A percentile compares a stretch with the other conserved stretches of the same genome.
Conservation (phyloP, 805 yeast genomes). For the Vanderwaltozyma verrucispora region DNA sequence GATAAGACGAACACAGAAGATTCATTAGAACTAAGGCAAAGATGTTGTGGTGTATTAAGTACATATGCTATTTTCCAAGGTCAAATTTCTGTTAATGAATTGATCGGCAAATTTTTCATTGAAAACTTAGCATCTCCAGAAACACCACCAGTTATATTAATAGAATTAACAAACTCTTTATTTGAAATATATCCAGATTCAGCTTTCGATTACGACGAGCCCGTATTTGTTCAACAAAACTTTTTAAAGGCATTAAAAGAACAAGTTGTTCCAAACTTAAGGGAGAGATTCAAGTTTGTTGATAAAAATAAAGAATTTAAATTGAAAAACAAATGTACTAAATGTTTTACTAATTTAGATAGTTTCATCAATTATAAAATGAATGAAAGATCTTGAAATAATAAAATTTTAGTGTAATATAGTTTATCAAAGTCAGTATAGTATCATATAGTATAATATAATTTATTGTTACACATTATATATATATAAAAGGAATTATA, state of each 20-base stretch:
- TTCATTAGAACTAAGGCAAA: slow-evolving; percentile 30
- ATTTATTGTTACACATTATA: neutral
- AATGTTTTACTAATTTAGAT: slow-evolving; percentile 52
- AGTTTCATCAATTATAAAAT: slow-evolving; percentile 72
- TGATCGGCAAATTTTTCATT: slow-evolving; percentile 37
- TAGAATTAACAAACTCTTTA: slow-evolving; percentile 54
- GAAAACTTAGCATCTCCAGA: slow-evolving; percentile 17
- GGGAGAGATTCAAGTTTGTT: slow-evolving; percentile 45
- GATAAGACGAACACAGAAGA: slow-evolving; percentile 5
- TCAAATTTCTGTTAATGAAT: slow-evolving; percentile 34
- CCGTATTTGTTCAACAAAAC: slow-evolving; percentile 49
- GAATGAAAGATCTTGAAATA: slow-evolving; percentile 28
- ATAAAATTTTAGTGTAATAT: no score
- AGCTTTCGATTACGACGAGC: slow-evolving; percentile 51
- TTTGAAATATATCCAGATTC: slow-evolving; percentile 78
- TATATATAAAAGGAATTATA: neutral
- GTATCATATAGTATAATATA: neutral
- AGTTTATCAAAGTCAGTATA: no score
- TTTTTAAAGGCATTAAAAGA: slow-evolving; percentile 34
- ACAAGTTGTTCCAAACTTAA: slow-evolving; percentile 37
- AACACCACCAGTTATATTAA: slow-evolving; percentile 32
- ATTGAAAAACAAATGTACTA: slow-evolving; percentile 56
- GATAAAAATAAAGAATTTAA: slow-evolving; percentile 52
- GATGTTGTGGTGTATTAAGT: slow-evolving; percentile 41
- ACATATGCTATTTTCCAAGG: slow-evolving; percentile 38